These are phyloP conservation scores for Heracleum sosnowskyi DNA, from an alignment of 129 eudicot genomes.

Conservation along the genomic window DNA sequence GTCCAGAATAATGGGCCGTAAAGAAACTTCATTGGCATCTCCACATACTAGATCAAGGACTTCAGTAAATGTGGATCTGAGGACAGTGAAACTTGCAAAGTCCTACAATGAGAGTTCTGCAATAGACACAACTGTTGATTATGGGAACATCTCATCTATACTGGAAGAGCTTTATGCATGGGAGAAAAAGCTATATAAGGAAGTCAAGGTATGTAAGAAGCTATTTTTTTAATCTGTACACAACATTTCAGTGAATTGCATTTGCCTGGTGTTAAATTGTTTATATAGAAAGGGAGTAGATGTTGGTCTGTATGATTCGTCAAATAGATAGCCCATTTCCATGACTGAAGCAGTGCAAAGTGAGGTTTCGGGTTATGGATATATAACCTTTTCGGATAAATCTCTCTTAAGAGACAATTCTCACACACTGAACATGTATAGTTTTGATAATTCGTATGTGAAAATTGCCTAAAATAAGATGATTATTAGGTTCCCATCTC, in stretches of 20 bases:
- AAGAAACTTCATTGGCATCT: constrained; percentile 39
- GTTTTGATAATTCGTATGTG: too few relatives aligned
- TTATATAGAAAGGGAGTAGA: not conserved
- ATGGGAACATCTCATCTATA: constrained; percentile 63
- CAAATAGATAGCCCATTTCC: not conserved
- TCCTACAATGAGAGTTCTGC: constrained; percentile 49
- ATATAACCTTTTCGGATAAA: not conserved
- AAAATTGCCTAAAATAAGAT: not conserved
- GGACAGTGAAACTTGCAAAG: constrained; percentile 48
- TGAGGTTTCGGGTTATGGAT: not conserved
- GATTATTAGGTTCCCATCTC: not conserved
- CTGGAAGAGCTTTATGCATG: constrained; percentile 80
- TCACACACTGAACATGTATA: not conserved
- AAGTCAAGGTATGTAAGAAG: constrained; percentile 62
- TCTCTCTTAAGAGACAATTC: not conserved
- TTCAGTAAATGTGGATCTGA: constrained; percentile 36
- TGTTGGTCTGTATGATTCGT: not conserved
- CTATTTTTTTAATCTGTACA: not conserved
- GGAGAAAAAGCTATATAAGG: constrained; percentile 85
- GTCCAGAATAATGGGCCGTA: constrained; percentile 43
- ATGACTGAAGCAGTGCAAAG: not conserved
- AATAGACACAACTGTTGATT: constrained; percentile 25
- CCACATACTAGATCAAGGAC: constrained; percentile 29
- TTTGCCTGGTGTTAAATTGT: not conserved
- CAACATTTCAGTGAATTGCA: not conserved